These are phyloP conservation scores for Moesziomyces globuligerus DNA, from an alignment of 1,284 basidiomycete species.

Conservation along the genomic window DNA sequence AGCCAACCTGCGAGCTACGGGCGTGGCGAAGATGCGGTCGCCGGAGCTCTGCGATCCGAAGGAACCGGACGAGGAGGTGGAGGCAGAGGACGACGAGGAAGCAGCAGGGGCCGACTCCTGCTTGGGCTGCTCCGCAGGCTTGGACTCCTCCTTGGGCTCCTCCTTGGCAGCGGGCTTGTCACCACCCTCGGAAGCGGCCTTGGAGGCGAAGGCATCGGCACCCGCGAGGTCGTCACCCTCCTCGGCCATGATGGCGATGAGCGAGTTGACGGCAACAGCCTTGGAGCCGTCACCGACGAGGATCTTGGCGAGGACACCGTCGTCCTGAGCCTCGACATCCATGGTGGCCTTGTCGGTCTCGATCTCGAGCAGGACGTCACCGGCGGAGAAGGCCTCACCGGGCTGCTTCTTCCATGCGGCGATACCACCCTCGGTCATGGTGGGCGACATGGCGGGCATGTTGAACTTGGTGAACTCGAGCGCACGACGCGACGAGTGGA, in stretches of 20 bases:
- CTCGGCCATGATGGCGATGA: conserved; percentile 69
- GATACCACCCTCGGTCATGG: conserved; percentile 99
- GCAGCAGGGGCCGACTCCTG: conserved; percentile 37
- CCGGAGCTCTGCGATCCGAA: conserved; percentile 48
- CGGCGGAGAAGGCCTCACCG: conserved; percentile 86
- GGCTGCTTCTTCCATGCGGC: conserved; percentile 97
- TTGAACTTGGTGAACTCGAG: conserved; percentile 75
- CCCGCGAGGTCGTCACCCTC: conserved; percentile 70
- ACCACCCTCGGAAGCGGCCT: conserved; percentile 67
- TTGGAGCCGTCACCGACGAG: conserved; percentile 63
- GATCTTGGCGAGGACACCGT: conserved; percentile 69
- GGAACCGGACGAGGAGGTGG: conserved; percentile 26
- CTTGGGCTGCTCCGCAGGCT: conserved; percentile 52
- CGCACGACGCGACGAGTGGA: conserved; percentile 49
- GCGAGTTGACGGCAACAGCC: conserved; percentile 66
- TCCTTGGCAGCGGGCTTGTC: conserved; percentile 64
- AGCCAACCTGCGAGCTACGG: conserved; percentile 95
- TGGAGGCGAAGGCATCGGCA: conserved; percentile 79
- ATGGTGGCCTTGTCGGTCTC: conserved; percentile 70
- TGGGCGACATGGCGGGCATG: conserved; percentile 99
- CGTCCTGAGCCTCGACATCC: conserved; percentile 69
- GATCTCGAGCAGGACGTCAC: conserved; percentile 94
- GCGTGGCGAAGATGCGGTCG: conserved; percentile 83
- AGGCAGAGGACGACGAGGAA: conserved; percentile 25
- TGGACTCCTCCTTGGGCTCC: conserved; percentile 47